A percentile compares a stretch with the other conserved stretches of the same genome.
Conservation (phyloP, 768 basidiomycete genomes). For the Russula virescens region DNA sequence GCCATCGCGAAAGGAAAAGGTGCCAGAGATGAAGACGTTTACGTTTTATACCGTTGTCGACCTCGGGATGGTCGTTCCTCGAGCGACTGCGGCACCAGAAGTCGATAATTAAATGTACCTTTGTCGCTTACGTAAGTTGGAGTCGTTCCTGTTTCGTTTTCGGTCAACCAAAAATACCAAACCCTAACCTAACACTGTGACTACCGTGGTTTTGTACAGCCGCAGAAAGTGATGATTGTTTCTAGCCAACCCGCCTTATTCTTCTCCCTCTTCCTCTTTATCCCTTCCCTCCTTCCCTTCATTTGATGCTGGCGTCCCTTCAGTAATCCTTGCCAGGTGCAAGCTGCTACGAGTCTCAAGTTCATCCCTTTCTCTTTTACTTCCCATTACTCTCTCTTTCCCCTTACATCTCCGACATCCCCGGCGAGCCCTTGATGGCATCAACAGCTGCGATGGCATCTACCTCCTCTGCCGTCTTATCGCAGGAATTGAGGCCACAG, state of each 20-base stretch:
- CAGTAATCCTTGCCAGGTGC: conserved; percentile 39
- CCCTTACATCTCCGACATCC: not conserved
- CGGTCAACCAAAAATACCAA: not conserved
- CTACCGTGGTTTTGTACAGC: not conserved
- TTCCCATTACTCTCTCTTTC: not conserved
- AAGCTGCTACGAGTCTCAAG: conserved; percentile 27
- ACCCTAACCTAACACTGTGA: conserved; percentile 13
- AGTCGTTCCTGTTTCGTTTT: no score
- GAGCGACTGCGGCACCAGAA: conserved; percentile 24
- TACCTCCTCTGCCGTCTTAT: conserved; percentile 8
- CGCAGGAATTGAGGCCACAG: conserved; percentile 38
- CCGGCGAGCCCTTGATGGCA: conserved; percentile 26
- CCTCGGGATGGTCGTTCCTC: conserved; percentile 63
- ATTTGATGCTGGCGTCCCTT: conserved; percentile 21
- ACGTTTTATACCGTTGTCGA: conserved; percentile 84
- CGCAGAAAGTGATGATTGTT: not conserved
- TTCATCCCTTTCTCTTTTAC: conserved; percentile 25
- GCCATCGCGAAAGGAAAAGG: conserved; percentile 42
- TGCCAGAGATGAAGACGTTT: conserved; percentile 79
- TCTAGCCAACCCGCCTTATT: not conserved
- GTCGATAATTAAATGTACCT: conserved; percentile 3
- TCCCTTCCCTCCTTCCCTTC: not conserved
- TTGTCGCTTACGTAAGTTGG: not conserved
- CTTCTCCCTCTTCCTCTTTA: not conserved
- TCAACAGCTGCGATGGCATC: conserved; percentile 26